Base-by-base conservation (phyloP, 495 filamentous ascomycete species). In the Penicillium bovifimosum region DNA sequence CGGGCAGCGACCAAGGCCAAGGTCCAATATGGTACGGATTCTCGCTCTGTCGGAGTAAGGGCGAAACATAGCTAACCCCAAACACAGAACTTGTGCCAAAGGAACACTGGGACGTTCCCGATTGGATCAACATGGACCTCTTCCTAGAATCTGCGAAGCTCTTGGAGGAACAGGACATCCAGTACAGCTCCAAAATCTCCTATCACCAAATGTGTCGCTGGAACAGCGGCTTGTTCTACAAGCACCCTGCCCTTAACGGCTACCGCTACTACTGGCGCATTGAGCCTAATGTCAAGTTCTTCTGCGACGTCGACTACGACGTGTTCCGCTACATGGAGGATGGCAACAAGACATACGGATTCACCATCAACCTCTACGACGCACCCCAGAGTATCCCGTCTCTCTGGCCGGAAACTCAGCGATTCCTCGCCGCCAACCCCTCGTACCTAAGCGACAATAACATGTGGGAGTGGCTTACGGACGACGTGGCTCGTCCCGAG, bases 121-220 rank as follows among this genome's bases (percentile, higher is more conserved):
- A 79, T 17, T 97, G 91, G 90, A 97, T 99, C 66, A 88, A 92
- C 73, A 74, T 81, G 60, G 86, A 95, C 44, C 71, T 97, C 10
- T 95, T 87, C 76, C 58, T 79, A 29, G 93, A 96, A 71, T 95
- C 90, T 16, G 84, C 85, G 52, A 79, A 88, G 62, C 80, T 95
- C 16, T 80, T 99, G 52, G 75, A 85, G 59, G 90, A 93, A 64
- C 78, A 95, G 57, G 77, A 85, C 3, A 86, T 97, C 39, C 92
- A 97, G 67, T 99, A 97, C 70, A 86, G 86, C 48, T 76, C 81
- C 51, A 88, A 86, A 74, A 64, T 90, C 43, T 95, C 90, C 50
- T 99, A 99, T 73, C 93, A 97, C 68, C 87, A 97, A 71, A 99
- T 99, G 93, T 99, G 93, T 67, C 86, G 93, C 41, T 99, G 92